Evolutionary conservation across 2,329 filamentous ascomycete species (phyloP).

Genomic region (Hypoxylon sp.): DNA sequence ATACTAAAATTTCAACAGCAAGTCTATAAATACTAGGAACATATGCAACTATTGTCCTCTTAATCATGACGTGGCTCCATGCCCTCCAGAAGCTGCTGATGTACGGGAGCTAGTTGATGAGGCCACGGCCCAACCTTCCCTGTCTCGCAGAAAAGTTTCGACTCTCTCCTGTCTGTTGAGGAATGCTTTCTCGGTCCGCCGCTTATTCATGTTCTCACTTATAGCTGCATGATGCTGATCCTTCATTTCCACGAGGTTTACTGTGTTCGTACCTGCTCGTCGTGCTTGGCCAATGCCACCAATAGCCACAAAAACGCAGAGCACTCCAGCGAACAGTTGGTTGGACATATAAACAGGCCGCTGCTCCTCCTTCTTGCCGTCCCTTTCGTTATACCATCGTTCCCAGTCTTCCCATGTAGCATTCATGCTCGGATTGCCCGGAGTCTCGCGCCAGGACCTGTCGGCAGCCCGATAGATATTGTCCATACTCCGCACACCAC

Average conservation of each 20-base stretch:
- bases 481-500: conserved; percentile 67
- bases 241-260: conserved; percentile 75
- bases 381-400: conserved; percentile 75
- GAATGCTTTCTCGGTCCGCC: conserved; percentile 67
- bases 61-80: conserved; percentile 7
- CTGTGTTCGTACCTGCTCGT: conserved; percentile 74
- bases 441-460: conserved; percentile 64
- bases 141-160: conserved; percentile 80
- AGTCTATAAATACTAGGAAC: neutral
- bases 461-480: conserved; percentile 60
- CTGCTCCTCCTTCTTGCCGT: conserved; percentile 64
- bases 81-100: conserved; percentile 21
- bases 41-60: neutral
- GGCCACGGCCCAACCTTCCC: conserved; percentile 65
- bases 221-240: conserved; percentile 77
- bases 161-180: conserved; percentile 76
- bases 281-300: conserved; percentile 81
- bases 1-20: neutral
- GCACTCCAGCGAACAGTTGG: conserved; percentile 79
- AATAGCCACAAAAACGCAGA: conserved; percentile 77
- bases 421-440: conserved; percentile 72
- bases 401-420: conserved; percentile 99
- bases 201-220: conserved; percentile 69
- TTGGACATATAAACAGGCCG: conserved; percentile 81
- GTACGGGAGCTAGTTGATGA: conserved; percentile 24